Evolutionary conservation across 768 basidiomycete species (phyloP).

Genomic region (Mycena rosella): DNA sequence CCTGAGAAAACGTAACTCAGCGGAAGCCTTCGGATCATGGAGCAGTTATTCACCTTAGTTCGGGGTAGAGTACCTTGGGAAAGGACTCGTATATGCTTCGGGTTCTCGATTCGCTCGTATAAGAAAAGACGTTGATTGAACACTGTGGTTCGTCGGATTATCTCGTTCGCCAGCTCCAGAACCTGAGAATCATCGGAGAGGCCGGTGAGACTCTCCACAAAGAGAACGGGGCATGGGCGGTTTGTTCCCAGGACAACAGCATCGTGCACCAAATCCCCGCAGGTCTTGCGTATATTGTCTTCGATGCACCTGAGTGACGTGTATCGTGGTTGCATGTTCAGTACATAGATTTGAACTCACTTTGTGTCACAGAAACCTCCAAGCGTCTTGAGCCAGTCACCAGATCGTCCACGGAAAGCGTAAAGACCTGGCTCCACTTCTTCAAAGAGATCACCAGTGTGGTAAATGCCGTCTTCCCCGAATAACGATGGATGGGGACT

Average conservation of each 20-base stretch:
- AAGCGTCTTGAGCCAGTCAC: slow-evolving; percentile 39
- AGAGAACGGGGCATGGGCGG: background rate
- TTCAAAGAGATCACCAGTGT: slow-evolving; percentile 40
- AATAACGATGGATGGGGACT: slow-evolving; percentile 36
- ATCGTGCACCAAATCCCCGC: background rate
- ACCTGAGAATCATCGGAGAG: background rate
- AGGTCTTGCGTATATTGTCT: slow-evolving; percentile 9
- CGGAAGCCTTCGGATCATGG: background rate
- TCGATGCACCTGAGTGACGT: background rate
- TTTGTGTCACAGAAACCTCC: slow-evolving; percentile 38
- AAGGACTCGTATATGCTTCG: background rate
- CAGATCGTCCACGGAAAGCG: slow-evolving; percentile 36
- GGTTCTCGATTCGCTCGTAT: background rate
- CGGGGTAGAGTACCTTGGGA: background rate
- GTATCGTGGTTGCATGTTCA: background rate
- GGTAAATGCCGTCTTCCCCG: slow-evolving; percentile 31
- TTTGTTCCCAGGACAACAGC: slow-evolving; percentile 1
- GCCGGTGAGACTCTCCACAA: background rate
- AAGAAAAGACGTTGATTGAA: slow-evolving; percentile 7
- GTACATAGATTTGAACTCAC: slow-evolving; percentile 20
- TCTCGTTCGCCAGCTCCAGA: background rate
- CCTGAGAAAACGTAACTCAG: no score
- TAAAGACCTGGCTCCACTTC: slow-evolving; percentile 35
- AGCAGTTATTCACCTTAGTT: background rate
- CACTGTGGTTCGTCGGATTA: background rate